These are phyloP conservation scores for Suhomyces atakaporum DNA, from an alignment of 1,139 yeast genomes.

Conservation along the genomic window DNA sequence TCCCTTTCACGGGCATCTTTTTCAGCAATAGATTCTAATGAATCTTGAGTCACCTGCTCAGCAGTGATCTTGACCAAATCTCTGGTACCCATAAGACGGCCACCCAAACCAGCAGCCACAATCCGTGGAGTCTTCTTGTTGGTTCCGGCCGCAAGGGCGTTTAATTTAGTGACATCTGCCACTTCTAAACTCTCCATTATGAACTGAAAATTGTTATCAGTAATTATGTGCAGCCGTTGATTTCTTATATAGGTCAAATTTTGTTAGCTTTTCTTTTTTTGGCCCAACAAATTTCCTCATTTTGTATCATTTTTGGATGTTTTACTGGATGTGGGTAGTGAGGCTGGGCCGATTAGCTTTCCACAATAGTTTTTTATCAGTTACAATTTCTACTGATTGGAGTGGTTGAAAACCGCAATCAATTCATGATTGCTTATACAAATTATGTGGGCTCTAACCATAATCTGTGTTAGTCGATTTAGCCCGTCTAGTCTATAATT, in stretches of 20 bases:
- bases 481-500: no score
- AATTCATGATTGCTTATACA: no score
- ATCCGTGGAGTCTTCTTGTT: slow-evolving; percentile 68
- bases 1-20: slow-evolving; percentile 57
- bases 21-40: slow-evolving; percentile 49
- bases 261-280: slow-evolving; percentile 3
- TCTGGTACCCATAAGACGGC: slow-evolving; percentile 79
- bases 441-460: no score
- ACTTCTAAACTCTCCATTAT: slow-evolving; percentile 43
- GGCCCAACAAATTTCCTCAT: slow-evolving; percentile 12
- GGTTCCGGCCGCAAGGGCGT: slow-evolving; percentile 88
- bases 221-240: background rate
- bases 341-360: background rate
- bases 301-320: slow-evolving; percentile 1
- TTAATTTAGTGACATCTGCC: slow-evolving; percentile 73
- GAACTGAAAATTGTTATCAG: background rate
- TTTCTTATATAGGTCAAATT: slow-evolving; percentile 6
- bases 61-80: slow-evolving; percentile 67
- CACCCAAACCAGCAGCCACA: slow-evolving; percentile 77
- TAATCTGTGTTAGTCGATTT: no score
- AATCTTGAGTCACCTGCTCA: slow-evolving; percentile 58
- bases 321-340: slow-evolving; percentile 3
- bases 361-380: slow-evolving; percentile 1
- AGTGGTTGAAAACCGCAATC: no score
- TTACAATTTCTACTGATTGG: no score